Evolutionary conservation across 441 rosid species (phyloP), one percentile per base, ranked within the genome.

Genomic region (Mallotus repandus): DNA sequence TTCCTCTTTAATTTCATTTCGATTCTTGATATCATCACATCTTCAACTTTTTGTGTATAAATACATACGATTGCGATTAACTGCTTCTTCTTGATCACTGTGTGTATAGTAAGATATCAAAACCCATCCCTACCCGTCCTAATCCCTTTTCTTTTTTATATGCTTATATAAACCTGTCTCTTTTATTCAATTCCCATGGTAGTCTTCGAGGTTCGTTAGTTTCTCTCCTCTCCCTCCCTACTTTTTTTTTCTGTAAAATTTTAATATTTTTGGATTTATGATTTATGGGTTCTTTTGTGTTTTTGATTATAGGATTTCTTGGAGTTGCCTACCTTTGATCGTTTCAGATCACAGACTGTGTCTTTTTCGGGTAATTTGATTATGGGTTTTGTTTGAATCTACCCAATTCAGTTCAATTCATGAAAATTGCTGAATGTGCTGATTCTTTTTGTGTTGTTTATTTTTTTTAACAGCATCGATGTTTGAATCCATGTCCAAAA

Each of bases 321-420:
- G 81, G 77, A 54, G 66, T 75, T 75, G 70, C 46, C 76, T 32
- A 38, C 10, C 58, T 57, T 77, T 53, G 74, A 78, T 78, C 81
- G 59, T 38, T 74, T 77, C 66, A 43, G 78, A 78, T 66, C 78
- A 62, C 73, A 75, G 69, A 4, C 78, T 57, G 64, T n/a, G 32
- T 58, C 53, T 66, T 75, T 83, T 52, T 71, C 88, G 8, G 90
- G 89, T 84, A 78, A 68, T 15, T 57, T 73, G 32, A 29, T n/a
- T 14, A 14, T 14, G 56, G 56, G 13, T 48, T 49, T 4, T 54
- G 19, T 3, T 18, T 18, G 8, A 43, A 0, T 43, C 9, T 5
- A 43, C 46, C 9, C 46, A 43, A 5, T 43, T 43, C 46, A 5
- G 9, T 43, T 9, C 46, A 43, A 43, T 9, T 43, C 3, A 43